These are phyloP conservation scores for Aspergillus candidus DNA, from an alignment of 2,329 filamentous ascomycete genomes.

Conservation along the genomic window DNA sequence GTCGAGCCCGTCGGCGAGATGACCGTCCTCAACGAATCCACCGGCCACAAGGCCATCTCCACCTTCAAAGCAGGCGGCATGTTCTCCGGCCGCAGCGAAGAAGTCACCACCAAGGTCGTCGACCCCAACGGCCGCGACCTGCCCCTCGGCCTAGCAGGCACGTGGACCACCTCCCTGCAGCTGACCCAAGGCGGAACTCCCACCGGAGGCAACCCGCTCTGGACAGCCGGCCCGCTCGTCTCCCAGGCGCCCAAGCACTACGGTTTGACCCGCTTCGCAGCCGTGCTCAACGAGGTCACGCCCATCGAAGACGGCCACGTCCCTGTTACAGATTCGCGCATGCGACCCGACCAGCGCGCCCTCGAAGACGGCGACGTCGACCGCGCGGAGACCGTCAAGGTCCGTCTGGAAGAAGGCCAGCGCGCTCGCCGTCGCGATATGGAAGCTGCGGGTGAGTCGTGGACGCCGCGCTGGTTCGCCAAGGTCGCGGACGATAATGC, in stretches of 20 bases:
- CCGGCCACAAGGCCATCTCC: constrained; percentile 73
- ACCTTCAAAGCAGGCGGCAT: constrained; percentile 94
- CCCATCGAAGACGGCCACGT: constrained; percentile 66
- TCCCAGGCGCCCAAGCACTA: constrained; percentile 74
- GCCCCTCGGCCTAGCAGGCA: constrained; percentile 66
- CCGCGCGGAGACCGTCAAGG: constrained; percentile 75
- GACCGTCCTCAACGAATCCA: constrained; percentile 76
- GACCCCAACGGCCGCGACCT: constrained; percentile 60
- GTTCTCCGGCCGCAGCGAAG: constrained; percentile 92
- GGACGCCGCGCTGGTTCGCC: constrained; percentile 79
- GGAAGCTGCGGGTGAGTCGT: constrained; percentile 66
- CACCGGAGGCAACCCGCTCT: constrained; percentile 60
- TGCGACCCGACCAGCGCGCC: constrained; percentile 81
- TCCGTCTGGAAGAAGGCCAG: constrained; percentile 78
- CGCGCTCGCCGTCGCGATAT: constrained; percentile 65
- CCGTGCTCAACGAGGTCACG: constrained; percentile 81
- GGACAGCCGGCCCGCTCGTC: constrained; percentile 72
- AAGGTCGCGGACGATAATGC: constrained; percentile 48
- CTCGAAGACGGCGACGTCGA: constrained; percentile 79
- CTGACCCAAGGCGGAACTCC: constrained; percentile 59
- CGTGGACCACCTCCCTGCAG: constrained; percentile 73
- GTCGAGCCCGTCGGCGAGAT: constrained; percentile 90
- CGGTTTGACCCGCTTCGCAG: constrained; percentile 82
- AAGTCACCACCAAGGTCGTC: constrained; percentile 71
- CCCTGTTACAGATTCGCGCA: constrained; percentile 72